Conservation (phyloP, 352 stramenopile species). For the Peronospora farinosa region DNA sequence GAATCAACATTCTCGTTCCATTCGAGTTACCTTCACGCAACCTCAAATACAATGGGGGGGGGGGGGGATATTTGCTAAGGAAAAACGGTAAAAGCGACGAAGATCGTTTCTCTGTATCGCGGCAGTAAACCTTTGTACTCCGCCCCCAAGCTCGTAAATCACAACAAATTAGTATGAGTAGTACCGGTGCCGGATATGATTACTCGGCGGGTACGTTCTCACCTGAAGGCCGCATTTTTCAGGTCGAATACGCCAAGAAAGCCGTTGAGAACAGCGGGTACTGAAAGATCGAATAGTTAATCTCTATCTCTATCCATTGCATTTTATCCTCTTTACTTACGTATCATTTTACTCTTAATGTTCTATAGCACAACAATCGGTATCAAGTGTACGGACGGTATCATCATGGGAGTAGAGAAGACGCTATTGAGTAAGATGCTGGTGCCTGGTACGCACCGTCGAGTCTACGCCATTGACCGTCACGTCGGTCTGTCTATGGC, state of each 20-base stretch:
- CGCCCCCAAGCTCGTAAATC: constrained; percentile 1
- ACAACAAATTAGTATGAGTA: constrained; percentile 54
- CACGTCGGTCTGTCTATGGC: constrained; percentile 92
- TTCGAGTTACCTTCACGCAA: constrained; percentile 18
- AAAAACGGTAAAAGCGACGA: background rate
- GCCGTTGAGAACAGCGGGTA: constrained; percentile 95
- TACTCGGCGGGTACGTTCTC: constrained; percentile 92
- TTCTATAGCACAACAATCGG: constrained; percentile 89
- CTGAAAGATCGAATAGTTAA: background rate
- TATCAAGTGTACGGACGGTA: constrained; percentile 95
- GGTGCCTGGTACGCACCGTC: constrained; percentile 82
- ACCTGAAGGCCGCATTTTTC: constrained; percentile 97
- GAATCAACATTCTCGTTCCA: constrained; percentile 5
- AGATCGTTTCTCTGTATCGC: constrained; percentile 8
- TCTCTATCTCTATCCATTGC: background rate
- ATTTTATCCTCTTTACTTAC: background rate
- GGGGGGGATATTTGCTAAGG: constrained; percentile 23
- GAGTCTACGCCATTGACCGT: constrained; percentile 86
- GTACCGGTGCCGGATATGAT: constrained; percentile 83
- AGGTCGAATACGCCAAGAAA: constrained; percentile 98
- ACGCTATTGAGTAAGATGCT: constrained; percentile 91
- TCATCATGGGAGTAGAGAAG: constrained; percentile 98
- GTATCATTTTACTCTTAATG: background rate
- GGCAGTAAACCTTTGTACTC: background rate
- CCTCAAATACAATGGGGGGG: constrained; percentile 2